phyloP scores from a whole-genome alignment of 1,284 basidiomycete species.

The Takashimella tepidaria region DNA sequence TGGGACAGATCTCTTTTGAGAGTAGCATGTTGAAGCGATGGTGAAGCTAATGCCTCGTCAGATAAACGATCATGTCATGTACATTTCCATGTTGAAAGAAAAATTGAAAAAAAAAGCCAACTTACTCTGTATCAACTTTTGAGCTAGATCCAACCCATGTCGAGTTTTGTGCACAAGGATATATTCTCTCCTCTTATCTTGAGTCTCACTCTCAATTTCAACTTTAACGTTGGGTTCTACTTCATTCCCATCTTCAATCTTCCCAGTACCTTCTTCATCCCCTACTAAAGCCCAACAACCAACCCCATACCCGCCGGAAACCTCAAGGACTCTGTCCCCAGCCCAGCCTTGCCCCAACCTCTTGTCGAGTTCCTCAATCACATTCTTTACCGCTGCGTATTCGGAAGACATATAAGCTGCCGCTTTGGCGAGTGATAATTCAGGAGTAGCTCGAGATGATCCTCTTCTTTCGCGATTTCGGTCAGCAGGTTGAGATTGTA shows the following conservation, averaged over 20 bases:
- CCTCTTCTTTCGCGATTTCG: conserved; percentile 9
- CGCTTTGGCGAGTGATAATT: conserved; percentile 45
- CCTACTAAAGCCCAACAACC: conserved; percentile 44
- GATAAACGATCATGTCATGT: too few relatives aligned
- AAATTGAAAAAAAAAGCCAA: conserved; percentile 11
- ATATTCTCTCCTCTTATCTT: conserved; percentile 5
- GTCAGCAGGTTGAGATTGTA: conserved; percentile 18
- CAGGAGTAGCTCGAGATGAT: conserved; percentile 11
- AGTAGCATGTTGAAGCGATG: neutral
- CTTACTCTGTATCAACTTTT: conserved; percentile 25
- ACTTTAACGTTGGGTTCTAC: conserved; percentile 38
- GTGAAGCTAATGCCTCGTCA: neutral
- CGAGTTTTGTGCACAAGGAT: conserved; percentile 35
- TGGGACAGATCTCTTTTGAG: neutral
- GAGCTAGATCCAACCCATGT: conserved; percentile 37
- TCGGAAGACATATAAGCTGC: conserved; percentile 49
- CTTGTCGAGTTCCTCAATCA: conserved; percentile 43
- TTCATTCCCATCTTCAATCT: conserved; percentile 20
- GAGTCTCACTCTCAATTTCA: neutral
- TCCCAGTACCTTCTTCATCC: conserved; percentile 28
- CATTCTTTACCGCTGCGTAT: conserved; percentile 48
- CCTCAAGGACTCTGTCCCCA: conserved; percentile 42
- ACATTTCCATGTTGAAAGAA: too few relatives aligned
- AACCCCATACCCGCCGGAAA: conserved; percentile 45
- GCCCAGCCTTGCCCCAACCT: conserved; percentile 38